These are phyloP conservation scores for Lipomyces starkeyi DNA, from an alignment of 805 yeast genomes.

Conservation along the genomic window DNA sequence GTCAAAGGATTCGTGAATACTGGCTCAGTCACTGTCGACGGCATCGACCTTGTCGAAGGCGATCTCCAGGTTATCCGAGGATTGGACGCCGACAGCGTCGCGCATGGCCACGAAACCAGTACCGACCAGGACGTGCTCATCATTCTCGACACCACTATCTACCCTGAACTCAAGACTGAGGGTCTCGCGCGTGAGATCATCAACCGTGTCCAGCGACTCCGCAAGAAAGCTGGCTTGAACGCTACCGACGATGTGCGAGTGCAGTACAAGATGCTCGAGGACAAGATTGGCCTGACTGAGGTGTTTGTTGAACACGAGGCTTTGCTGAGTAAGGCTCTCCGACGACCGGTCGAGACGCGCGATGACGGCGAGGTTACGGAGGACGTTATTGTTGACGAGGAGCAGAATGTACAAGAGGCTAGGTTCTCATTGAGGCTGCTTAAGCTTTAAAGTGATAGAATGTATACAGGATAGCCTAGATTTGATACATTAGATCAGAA, in stretches of 20 bases:
- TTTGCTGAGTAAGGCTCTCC: conserved; percentile 76
- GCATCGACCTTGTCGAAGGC: conserved; percentile 83
- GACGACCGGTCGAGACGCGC: conserved; percentile 61
- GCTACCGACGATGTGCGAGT: conserved; percentile 95
- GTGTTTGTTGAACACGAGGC: conserved; percentile 70
- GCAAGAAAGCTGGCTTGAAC: conserved; percentile 94
- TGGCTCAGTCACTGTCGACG: conserved; percentile 85
- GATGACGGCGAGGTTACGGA: conserved; percentile 51
- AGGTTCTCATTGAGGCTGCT: conserved; percentile 37
- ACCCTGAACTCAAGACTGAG: conserved; percentile 88
- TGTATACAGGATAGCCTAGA: not conserved
- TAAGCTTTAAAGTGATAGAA: conserved; percentile 27
- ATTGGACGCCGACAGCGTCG: conserved; percentile 60
- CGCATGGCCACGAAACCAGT: conserved; percentile 82
- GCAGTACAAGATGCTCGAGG: conserved; percentile 70
- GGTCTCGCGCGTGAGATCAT: conserved; percentile 96
- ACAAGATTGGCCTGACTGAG: conserved; percentile 63
- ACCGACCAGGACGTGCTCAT: conserved; percentile 88
- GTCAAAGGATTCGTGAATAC: conserved; percentile 74
- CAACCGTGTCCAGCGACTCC: conserved; percentile 95
- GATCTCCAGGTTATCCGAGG: conserved; percentile 92
- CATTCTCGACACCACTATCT: conserved; percentile 83
- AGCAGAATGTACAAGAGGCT: conserved; percentile 59
- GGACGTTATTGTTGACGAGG: conserved; percentile 81
- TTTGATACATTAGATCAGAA: not conserved